phyloP scores from a whole-genome alignment of 768 basidiomycete genomes.

The Tricholomella constricta region DNA sequence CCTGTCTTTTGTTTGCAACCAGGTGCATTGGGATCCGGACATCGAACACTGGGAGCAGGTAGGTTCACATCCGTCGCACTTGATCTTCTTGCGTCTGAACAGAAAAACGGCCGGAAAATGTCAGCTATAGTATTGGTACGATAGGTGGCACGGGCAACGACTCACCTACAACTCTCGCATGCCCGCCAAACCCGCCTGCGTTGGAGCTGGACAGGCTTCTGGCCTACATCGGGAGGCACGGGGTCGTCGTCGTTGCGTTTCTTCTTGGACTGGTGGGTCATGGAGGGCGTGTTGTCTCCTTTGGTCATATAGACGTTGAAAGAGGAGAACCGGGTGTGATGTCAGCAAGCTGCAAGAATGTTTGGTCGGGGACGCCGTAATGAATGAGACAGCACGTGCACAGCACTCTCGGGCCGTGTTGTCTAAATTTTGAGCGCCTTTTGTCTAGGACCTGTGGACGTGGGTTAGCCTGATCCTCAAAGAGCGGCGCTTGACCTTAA shows the following conservation, averaged over 20 bases:
- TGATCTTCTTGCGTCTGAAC: constrained; percentile 86
- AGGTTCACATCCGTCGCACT: constrained; percentile 87
- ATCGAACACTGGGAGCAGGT: constrained; percentile 80
- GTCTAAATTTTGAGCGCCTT: constrained; percentile 5
- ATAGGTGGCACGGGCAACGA: constrained; percentile 23
- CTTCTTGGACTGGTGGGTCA: constrained; percentile 70
- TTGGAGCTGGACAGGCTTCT: constrained; percentile 78
- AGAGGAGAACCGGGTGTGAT: constrained; percentile 15
- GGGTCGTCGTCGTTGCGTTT: constrained; percentile 69
- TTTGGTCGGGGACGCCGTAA: constrained; percentile 2
- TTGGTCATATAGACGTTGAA: constrained; percentile 42
- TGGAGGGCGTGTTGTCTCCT: constrained; percentile 48
- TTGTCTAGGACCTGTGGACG: background rate
- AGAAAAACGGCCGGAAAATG: constrained; percentile 16
- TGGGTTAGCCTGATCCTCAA: constrained; percentile 8
- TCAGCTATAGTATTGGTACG: constrained; percentile 16
- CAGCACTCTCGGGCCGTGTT: constrained; percentile 16
- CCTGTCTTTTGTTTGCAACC: constrained; percentile 91
- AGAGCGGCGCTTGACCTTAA: constrained; percentile 3
- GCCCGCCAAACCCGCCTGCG: constrained; percentile 84
- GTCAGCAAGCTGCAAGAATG: constrained; percentile 14
- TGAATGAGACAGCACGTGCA: constrained; percentile 21
- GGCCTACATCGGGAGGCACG: constrained; percentile 53
- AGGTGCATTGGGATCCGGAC: constrained; percentile 79
- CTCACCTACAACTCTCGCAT: constrained; percentile 86